A percentile compares a stretch with the other conserved stretches of the same genome.
Conservation (phyloP, 345 rosid genomes). For the Lumnitzera littorea region DNA sequence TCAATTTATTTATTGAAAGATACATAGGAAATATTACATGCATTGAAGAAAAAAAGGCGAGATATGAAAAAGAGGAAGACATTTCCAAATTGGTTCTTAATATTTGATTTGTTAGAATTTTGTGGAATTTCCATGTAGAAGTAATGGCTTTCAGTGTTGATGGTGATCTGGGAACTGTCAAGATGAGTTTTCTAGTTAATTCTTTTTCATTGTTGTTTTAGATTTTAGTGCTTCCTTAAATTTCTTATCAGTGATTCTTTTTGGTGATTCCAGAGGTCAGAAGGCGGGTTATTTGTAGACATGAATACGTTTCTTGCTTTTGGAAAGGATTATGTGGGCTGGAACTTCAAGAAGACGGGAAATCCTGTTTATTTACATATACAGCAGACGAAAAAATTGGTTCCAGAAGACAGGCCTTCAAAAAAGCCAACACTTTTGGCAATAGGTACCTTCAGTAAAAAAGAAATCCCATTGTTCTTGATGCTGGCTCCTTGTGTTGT, state of each 20-base stretch:
- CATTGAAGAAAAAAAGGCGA: no score
- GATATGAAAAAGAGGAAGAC: no score
- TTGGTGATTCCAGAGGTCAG: constrained; percentile 60
- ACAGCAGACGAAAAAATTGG: constrained; percentile 62
- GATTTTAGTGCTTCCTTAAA: background rate
- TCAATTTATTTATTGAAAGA: no score
- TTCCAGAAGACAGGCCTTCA: constrained; percentile 78
- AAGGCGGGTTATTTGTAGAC: constrained; percentile 88
- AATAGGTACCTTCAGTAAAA: constrained; percentile 44
- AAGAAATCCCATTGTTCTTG: background rate
- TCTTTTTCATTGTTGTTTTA: constrained; percentile 5
- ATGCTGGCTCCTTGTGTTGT: background rate
- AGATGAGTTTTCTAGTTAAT: background rate
- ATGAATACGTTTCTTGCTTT: constrained; percentile 88
- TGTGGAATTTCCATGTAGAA: no score
- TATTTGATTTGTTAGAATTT: no score
- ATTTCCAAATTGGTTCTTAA: no score
- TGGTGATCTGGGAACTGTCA: background rate
- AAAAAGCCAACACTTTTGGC: constrained; percentile 92
- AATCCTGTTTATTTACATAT: constrained; percentile 85
- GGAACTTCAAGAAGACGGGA: constrained; percentile 91
- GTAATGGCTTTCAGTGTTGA: no score
- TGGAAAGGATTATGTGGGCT: constrained; percentile 74
- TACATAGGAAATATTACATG: no score
- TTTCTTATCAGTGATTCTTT: background rate